Evolutionary conservation across 2,329 filamentous ascomycete species (phyloP).

Genomic region (Aureobasidium zeae): DNA sequence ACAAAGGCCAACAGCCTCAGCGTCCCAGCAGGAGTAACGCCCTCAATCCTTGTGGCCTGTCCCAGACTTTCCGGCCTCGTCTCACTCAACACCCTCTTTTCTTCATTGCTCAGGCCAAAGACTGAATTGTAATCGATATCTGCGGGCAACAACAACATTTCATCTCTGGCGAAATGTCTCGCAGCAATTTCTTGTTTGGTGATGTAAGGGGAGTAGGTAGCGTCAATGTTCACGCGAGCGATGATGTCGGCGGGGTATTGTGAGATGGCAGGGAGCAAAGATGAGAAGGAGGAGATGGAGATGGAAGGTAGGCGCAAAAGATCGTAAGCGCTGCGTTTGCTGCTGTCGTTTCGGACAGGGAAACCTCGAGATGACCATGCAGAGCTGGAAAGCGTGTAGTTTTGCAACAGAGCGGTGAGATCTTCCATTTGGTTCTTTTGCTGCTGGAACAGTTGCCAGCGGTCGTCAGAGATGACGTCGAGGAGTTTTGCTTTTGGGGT

Average conservation of each 20-base stretch:
- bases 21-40: slow-evolving; percentile 47
- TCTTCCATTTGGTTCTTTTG: slow-evolving; percentile 58
- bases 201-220: slow-evolving; percentile 79
- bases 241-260: slow-evolving; percentile 51
- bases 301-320: slow-evolving; percentile 60
- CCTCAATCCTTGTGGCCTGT: slow-evolving; percentile 81
- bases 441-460: slow-evolving; percentile 63
- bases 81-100: slow-evolving; percentile 59
- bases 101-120: slow-evolving; percentile 67
- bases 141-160: slow-evolving; percentile 59
- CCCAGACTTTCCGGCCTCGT: slow-evolving; percentile 77
- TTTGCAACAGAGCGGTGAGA: slow-evolving; percentile 52
- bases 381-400: slow-evolving; percentile 48
- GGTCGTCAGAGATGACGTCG: slow-evolving; percentile 67
- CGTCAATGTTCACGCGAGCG: slow-evolving; percentile 68
- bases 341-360: slow-evolving; percentile 55
- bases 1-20: slow-evolving; percentile 54
- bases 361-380: slow-evolving; percentile 66
- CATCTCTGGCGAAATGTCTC: slow-evolving; percentile 65
- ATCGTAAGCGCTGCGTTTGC: slow-evolving; percentile 64
- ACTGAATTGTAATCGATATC: slow-evolving; percentile 70
- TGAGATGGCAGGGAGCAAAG: slow-evolving; percentile 46
- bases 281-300: slow-evolving; percentile 46
- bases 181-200: slow-evolving; percentile 57
- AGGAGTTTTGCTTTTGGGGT: slow-evolving; percentile 67